Conservation (phyloP, 75 land plant genomes). For the Larix kaempferi region DNA sequence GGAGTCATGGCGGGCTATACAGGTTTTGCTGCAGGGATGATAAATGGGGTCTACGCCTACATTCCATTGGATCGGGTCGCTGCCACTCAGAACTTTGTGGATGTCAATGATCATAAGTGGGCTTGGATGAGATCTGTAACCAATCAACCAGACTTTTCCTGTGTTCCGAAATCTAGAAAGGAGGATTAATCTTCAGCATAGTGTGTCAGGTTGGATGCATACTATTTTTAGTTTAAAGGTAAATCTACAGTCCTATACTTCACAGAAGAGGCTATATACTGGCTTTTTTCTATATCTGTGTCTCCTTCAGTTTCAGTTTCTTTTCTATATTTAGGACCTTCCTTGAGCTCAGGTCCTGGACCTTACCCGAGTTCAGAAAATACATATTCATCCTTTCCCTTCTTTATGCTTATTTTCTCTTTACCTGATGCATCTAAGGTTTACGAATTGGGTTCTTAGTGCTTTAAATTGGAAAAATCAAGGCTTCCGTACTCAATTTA, state of each 20-base stretch:
- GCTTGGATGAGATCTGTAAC: constrained; percentile 85
- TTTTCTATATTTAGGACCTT: not conserved
- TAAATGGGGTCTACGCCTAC: constrained; percentile 69
- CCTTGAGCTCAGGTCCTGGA: not conserved
- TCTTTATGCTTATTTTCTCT: not conserved
- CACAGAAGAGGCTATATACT: not conserved
- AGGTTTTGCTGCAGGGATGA: constrained; percentile 71
- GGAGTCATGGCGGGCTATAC: constrained; percentile 88
- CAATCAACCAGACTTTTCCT: constrained; percentile 69
- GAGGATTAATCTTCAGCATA: not conserved
- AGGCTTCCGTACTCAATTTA: not conserved
- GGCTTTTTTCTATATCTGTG: not conserved
- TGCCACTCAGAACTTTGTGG: constrained; percentile 41
- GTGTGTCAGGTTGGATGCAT: not conserved
- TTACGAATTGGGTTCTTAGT: not conserved
- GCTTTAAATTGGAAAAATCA: not conserved
- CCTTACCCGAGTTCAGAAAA: not conserved
- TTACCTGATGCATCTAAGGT: not conserved
- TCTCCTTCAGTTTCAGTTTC: not conserved
- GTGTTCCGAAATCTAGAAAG: not conserved
- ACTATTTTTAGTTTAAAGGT: not conserved
- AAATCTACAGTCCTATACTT: not conserved
- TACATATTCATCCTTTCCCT: not conserved
- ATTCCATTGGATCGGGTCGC: constrained; percentile 72
- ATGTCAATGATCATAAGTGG: constrained; percentile 66